Evolutionary conservation across 306 rosid genomes (phyloP).

Genomic region (Sindora glabra): DNA sequence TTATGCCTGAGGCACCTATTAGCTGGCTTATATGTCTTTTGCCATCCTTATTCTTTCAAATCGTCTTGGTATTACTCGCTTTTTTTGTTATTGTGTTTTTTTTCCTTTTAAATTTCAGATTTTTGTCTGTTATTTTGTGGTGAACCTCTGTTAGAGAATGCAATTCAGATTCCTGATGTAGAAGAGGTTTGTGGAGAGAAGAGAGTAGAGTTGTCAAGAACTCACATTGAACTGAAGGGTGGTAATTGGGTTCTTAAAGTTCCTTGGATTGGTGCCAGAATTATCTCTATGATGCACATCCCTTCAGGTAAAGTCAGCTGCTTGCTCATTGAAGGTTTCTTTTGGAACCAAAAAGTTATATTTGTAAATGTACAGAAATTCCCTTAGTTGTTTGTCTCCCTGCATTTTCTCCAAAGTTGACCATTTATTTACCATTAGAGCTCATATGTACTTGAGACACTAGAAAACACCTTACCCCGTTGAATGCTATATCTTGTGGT

Average conservation of each 20-base stretch:
- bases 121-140: constrained; percentile 16
- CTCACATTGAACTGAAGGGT: constrained; percentile 72
- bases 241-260: constrained; percentile 63
- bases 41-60: no score
- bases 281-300: constrained; percentile 74
- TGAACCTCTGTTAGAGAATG: constrained; percentile 39
- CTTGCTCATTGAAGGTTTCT: not conserved
- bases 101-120: no score
- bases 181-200: constrained; percentile 56
- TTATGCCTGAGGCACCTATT: no score
- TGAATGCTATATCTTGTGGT: no score
- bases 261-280: constrained; percentile 97
- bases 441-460: no score
- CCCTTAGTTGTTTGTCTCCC: not conserved
- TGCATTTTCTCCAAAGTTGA: not conserved
- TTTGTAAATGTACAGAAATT: no score
- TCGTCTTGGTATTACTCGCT: no score
- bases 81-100: no score
- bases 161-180: constrained; percentile 58
- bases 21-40: no score
- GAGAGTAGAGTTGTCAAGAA: constrained; percentile 52
- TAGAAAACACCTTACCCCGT: not conserved
- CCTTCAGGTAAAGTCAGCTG: constrained; percentile 76
- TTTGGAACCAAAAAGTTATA: no score
- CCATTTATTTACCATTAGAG: not conserved